Evolutionary conservation across 345 rosid genomes (phyloP).

Genomic region (rapeseed (Brassica napus)): DNA sequence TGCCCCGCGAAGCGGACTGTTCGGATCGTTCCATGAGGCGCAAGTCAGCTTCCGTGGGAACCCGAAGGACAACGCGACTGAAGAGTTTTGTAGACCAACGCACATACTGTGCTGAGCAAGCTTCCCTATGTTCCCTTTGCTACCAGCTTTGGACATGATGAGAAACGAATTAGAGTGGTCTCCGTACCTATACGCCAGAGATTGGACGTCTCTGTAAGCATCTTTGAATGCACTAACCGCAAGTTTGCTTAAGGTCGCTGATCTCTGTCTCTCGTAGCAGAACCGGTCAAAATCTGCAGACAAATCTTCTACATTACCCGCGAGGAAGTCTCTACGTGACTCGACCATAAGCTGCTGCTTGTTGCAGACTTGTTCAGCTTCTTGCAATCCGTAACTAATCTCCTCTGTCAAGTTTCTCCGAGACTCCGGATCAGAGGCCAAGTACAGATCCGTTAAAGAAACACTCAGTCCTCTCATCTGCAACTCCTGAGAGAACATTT

Average conservation of each 20-base stretch:
- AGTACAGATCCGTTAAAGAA: slow-evolving; percentile 73
- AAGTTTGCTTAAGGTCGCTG: slow-evolving; percentile 68
- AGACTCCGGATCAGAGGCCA: slow-evolving; percentile 52
- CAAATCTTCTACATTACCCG: slow-evolving; percentile 45
- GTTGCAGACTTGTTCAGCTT: slow-evolving; percentile 64
- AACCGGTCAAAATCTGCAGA: slow-evolving; percentile 46
- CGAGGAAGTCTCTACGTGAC: slow-evolving; percentile 59
- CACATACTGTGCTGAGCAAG: slow-evolving; percentile 90
- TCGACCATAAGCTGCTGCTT: slow-evolving; percentile 74
- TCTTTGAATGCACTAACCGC: slow-evolving; percentile 78
- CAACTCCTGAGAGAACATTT: slow-evolving; percentile 88
- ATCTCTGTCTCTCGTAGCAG: slow-evolving; percentile 72
- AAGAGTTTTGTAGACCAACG: slow-evolving; percentile 77
- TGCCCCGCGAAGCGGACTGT: slow-evolving; percentile 24
- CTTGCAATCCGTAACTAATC: slow-evolving; percentile 59
- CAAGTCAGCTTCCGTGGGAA: slow-evolving; percentile 74
- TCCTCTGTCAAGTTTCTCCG: slow-evolving; percentile 68
- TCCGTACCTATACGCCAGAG: slow-evolving; percentile 62
- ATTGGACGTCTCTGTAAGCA: slow-evolving; percentile 73
- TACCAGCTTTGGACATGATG: slow-evolving; percentile 85
- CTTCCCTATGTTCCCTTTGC: slow-evolving; percentile 85
- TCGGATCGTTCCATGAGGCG: slow-evolving; percentile 64
- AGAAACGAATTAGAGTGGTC: slow-evolving; percentile 63
- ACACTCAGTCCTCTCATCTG: slow-evolving; percentile 76
- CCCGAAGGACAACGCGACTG: slow-evolving; percentile 77